Evolutionary conservation across 1,284 basidiomycete species (phyloP).

Genomic region (Fistulinella cinereoalba): DNA sequence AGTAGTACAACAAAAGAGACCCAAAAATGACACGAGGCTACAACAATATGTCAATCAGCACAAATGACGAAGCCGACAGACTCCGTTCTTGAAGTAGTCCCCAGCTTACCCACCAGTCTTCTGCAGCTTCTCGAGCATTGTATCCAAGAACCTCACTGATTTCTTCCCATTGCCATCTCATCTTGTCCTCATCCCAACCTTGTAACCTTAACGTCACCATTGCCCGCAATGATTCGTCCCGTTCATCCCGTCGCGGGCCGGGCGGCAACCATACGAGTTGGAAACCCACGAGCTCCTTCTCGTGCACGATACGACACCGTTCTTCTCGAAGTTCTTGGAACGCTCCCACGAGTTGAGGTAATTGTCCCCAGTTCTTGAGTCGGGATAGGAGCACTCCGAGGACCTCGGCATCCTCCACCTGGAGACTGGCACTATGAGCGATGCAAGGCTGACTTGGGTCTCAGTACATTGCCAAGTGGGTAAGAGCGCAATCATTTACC

Average conservation of each 20-base stretch:
- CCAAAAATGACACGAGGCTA: neutral
- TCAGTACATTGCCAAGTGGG: conserved; percentile 1
- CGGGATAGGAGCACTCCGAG: conserved; percentile 43
- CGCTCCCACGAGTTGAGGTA: conserved; percentile 37
- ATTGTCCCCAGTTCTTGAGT: conserved; percentile 35
- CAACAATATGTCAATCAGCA: neutral
- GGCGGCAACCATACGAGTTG: conserved; percentile 17
- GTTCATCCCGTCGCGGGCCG: conserved; percentile 9
- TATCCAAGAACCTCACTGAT: conserved; percentile 39
- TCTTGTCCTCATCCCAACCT: conserved; percentile 27
- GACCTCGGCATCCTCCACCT: conserved; percentile 40
- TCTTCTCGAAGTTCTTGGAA: conserved; percentile 40
- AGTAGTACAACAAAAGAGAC: neutral
- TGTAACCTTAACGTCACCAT: conserved; percentile 12
- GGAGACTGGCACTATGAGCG: conserved; percentile 28
- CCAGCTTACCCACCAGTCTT: conserved; percentile 44
- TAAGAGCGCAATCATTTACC: conserved; percentile 11
- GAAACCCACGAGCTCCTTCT: conserved; percentile 11
- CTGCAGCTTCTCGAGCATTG: conserved; percentile 38
- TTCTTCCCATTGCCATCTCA: conserved; percentile 38
- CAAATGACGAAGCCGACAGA: conserved; percentile 3
- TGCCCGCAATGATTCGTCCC: conserved; percentile 14
- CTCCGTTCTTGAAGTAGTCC: conserved; percentile 31
- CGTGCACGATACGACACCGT: conserved; percentile 17
- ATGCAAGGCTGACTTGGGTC: conserved; percentile 26